Conservation (phyloP, 2,329 filamentous ascomycete genomes). For the Trichoderma semiorbis region DNA sequence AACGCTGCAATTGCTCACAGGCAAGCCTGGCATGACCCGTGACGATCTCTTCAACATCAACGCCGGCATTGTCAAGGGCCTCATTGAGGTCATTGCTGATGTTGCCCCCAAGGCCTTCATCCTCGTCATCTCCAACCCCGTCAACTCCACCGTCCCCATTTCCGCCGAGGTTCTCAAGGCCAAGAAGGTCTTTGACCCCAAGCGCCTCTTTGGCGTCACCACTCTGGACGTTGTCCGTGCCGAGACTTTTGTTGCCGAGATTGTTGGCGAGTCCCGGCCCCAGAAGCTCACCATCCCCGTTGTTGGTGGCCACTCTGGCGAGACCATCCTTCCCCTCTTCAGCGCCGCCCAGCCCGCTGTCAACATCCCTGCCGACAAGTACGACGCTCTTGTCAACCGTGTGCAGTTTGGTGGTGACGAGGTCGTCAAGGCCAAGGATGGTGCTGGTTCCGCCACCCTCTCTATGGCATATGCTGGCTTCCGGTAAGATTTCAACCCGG, state of each 20-base stretch:
- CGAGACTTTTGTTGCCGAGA: conserved; percentile 90
- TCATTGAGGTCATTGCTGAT: conserved; percentile 85
- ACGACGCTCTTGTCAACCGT: conserved; percentile 86
- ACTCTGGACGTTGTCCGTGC: conserved; percentile 97
- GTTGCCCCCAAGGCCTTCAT: conserved; percentile 89
- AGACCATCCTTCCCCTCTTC: conserved; percentile 97
- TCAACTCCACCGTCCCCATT: conserved; percentile 98
- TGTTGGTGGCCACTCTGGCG: conserved; percentile 94
- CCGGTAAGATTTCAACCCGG: conserved; percentile 55
- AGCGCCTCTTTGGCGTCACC: conserved; percentile 97
- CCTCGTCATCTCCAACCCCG: conserved; percentile 97
- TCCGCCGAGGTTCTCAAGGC: conserved; percentile 94
- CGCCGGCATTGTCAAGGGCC: conserved; percentile 91
- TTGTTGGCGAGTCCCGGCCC: conserved; percentile 77
- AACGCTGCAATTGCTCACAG: conserved; percentile 44
- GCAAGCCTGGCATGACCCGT: conserved; percentile 99
- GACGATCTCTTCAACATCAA: conserved; percentile 99
- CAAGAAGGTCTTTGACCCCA: conserved; percentile 88
- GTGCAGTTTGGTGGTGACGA: conserved; percentile 98
- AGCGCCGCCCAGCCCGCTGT: conserved; percentile 81
- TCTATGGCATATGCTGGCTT: conserved; percentile 96
- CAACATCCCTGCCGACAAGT: conserved; percentile 82
- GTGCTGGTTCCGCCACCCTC: conserved; percentile 82
- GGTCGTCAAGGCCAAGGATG: conserved; percentile 93
- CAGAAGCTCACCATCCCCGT: conserved; percentile 84